Evolutionary conservation across 2,329 filamentous ascomycete species (phyloP), one percentile per base, ranked within the genome.

Genomic region (Talaromyces amestolkiae): DNA sequence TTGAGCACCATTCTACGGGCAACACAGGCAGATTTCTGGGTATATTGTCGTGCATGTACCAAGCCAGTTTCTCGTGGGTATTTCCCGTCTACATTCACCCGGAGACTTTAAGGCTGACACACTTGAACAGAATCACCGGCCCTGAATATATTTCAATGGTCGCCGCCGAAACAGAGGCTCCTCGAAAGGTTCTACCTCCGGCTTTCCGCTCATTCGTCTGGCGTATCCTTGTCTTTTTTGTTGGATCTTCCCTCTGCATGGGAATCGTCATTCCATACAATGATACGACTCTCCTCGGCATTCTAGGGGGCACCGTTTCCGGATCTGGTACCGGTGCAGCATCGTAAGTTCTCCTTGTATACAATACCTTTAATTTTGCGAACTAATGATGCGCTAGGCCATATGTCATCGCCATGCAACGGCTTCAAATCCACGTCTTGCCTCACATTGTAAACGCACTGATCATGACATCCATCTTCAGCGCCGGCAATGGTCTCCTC

Each of bases 141-240:
- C 90, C 89, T 5, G 89, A 92, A 73, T 81, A 91, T 19, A 87
- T 91, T 58, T 89, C 89, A 78, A 88, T 92, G 15, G 91, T 89
- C 0, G 88, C 91, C 37, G 90, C 87, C 56, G 89, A 92, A 77
- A 88, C 89, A 0, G 87, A 91, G 78, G 91, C 92, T 77, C 90
- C 90, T 2, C 85, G 89, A 73, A 87, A 85, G 76, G 89, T 86
- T 22, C 87, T 93, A 65, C 90, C 90, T 10, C 85, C 86, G 65
- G 90, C 89, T 64, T 91, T 92, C 80, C 88, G 86, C 74, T 83
- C 91, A 39, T 91, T 89, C 67, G 92, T 93, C 77, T 92, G 86
- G 80, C 89, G 90, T 66, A 92, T 93, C 74, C 77, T 91, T 69
- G 80, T 92, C 80, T 93, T 93, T 82, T 93, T 93, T 82, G 83